These are phyloP conservation scores for Agaricus blazei DNA, from an alignment of 768 basidiomycete genomes.

Conservation along the genomic window DNA sequence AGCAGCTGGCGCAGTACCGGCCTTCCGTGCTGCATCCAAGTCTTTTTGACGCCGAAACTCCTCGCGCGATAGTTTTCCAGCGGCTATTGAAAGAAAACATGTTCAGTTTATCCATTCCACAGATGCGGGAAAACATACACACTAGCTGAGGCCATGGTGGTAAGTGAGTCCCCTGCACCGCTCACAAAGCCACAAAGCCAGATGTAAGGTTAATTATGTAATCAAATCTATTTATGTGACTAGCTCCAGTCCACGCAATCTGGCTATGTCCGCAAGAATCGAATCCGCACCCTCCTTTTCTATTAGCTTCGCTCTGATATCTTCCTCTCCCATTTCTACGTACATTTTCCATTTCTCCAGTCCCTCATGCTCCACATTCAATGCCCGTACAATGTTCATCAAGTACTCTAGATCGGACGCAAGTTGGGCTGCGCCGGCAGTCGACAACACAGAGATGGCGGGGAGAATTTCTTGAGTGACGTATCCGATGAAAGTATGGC, in stretches of 20 bases:
- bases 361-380: conserved; percentile 83
- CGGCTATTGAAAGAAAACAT: conserved; percentile 27
- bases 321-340: conserved; percentile 56
- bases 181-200: not conserved
- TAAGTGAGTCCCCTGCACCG: not conserved
- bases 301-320: conserved; percentile 27
- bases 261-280: conserved; percentile 22
- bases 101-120: not conserved
- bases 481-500: conserved; percentile 70
- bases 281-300: conserved; percentile 25
- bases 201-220: conserved; percentile 5
- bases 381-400: conserved; percentile 81
- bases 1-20: conserved; percentile 95
- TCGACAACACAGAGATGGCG: conserved; percentile 55
- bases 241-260: conserved; percentile 6
- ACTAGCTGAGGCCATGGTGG: conserved; percentile 15
- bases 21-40: conserved; percentile 96
- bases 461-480: conserved; percentile 71
- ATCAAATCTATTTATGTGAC: conserved; percentile 2
- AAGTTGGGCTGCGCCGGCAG: conserved; percentile 76
- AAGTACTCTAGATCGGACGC: conserved; percentile 86
- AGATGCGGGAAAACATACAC: conserved; percentile 6
- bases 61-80: conserved; percentile 88
- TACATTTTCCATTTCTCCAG: conserved; percentile 77
- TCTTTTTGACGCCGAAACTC: conserved; percentile 96